A percentile compares a stretch with the other conserved stretches of the same genome.
These are phyloP conservation scores for Lactifluus subvellereus DNA, from an alignment of 768 basidiomycete species.

Conservation along the genomic window DNA sequence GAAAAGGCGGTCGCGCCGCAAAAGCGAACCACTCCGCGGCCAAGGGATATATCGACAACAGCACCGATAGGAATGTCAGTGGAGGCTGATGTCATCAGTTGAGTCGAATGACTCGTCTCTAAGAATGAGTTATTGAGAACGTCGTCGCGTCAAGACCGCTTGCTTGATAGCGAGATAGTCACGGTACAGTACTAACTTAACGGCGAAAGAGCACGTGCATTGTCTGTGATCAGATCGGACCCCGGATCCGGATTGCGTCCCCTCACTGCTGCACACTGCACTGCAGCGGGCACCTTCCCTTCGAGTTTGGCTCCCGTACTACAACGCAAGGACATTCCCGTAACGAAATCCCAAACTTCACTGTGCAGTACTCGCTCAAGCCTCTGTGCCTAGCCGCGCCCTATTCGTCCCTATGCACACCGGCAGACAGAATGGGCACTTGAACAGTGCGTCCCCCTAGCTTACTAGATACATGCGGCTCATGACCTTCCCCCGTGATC, in stretches of 20 bases:
- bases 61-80: slow-evolving; percentile 55
- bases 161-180: too few species aligned
- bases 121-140: neutral
- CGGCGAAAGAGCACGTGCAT: neutral
- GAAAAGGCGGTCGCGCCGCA: slow-evolving; percentile 78
- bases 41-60: slow-evolving; percentile 73
- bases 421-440: slow-evolving; percentile 15
- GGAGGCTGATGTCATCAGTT: slow-evolving; percentile 24
- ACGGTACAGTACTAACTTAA: too few species aligned
- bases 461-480: neutral
- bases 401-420: slow-evolving; percentile 8
- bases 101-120: neutral
- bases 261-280: neutral
- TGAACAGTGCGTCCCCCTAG: slow-evolving; percentile 6
- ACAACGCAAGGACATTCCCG: neutral
- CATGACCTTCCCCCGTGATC: neutral
- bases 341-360: neutral
- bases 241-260: neutral
- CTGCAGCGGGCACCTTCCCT: neutral
- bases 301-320: neutral
- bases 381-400: neutral
- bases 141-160: neutral
- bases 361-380: neutral
- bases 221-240: neutral
- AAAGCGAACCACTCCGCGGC: slow-evolving; percentile 83